A percentile compares a stretch with the other conserved stretches of the same genome.
phyloP scores from a whole-genome alignment of 768 basidiomycete species.

The Sarcodon aspratus region DNA sequence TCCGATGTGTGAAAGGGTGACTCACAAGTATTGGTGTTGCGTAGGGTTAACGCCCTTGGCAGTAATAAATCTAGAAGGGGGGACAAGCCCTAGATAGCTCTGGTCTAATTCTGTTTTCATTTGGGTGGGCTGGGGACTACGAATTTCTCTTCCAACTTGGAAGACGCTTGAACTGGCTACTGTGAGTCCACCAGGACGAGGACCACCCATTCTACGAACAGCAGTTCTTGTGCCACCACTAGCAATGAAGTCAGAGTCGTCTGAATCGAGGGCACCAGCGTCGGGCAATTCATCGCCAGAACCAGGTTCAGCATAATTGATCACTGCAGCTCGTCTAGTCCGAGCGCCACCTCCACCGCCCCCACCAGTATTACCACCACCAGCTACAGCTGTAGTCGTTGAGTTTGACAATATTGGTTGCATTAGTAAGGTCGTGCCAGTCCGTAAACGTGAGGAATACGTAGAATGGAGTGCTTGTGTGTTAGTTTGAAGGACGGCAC shows the following conservation, averaged over 20 bases:
- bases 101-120: constrained; percentile 59
- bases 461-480: constrained; percentile 71
- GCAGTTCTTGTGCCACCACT: constrained; percentile 52
- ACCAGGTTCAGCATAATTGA: constrained; percentile 83
- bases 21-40: constrained; percentile 69
- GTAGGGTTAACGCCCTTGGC: constrained; percentile 45
- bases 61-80: constrained; percentile 70
- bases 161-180: constrained; percentile 32
- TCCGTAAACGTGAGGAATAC: constrained; percentile 83
- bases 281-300: constrained; percentile 77
- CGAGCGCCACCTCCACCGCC: background rate
- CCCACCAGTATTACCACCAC: background rate
- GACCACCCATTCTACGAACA: constrained; percentile 19
- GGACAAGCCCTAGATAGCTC: constrained; percentile 81
- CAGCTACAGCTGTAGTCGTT: constrained; percentile 18
- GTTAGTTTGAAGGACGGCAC: constrained; percentile 32
- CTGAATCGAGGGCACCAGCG: constrained; percentile 72
- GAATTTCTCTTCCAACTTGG: constrained; percentile 35
- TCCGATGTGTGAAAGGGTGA: constrained; percentile 8
- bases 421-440: constrained; percentile 81
- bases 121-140: constrained; percentile 18
- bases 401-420: constrained; percentile 60
- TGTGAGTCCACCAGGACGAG: background rate
- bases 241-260: constrained; percentile 73
- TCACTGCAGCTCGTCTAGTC: constrained; percentile 17